Evolutionary conservation across 352 stramenopile species (phyloP).

Genomic region (Globisporangium barbulae): DNA sequence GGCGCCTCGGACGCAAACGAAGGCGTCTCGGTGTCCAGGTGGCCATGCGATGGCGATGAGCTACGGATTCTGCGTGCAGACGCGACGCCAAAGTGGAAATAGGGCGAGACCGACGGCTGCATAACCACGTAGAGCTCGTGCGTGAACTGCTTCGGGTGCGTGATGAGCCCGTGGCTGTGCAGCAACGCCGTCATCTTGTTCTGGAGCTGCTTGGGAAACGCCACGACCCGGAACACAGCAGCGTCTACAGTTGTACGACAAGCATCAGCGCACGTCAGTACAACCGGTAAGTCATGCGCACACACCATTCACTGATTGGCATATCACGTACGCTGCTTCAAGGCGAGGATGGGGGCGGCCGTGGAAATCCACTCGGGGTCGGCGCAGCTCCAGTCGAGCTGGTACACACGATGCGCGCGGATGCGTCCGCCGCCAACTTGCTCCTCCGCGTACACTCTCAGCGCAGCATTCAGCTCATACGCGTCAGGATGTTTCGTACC

Average conservation of each 20-base stretch:
- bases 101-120: slow-evolving; percentile 22
- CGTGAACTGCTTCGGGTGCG: slow-evolving; percentile 39
- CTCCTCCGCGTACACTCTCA: not conserved
- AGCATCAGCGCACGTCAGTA: not conserved
- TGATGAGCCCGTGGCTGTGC: slow-evolving; percentile 23
- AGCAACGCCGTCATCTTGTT: slow-evolving; percentile 31
- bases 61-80: not conserved
- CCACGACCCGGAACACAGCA: slow-evolving; percentile 27
- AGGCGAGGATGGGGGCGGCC: slow-evolving; percentile 1
- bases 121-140: slow-evolving; percentile 43
- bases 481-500: not conserved
- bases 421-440: slow-evolving; percentile 33
- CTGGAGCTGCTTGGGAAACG: slow-evolving; percentile 38
- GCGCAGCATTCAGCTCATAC: not conserved
- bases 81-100: slow-evolving; percentile 39
- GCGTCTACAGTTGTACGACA: not conserved
- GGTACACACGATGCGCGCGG: slow-evolving; percentile 46
- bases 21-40: not conserved
- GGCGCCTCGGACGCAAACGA: slow-evolving; percentile 28
- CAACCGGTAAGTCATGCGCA: not conserved
- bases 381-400: slow-evolving; percentile 36
- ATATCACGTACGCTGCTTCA: slow-evolving; percentile 6
- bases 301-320: not conserved
- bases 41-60: not conserved
- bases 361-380: slow-evolving; percentile 42